phyloP scores from a whole-genome alignment of 2,329 filamentous ascomycete species.

The Allantophomopsis lycopodina region DNA sequence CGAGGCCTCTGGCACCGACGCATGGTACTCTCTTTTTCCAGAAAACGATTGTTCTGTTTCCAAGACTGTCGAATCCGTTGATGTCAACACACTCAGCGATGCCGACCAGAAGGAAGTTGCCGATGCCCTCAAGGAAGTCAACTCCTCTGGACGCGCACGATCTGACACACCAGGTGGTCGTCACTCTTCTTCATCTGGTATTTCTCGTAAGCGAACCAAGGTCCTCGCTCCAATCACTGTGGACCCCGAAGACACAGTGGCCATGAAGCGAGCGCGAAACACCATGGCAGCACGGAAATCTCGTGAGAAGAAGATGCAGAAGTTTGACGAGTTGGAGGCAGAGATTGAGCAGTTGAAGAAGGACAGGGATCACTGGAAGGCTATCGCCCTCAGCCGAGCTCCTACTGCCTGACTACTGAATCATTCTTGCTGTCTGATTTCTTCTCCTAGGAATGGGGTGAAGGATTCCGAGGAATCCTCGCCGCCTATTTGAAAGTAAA shows the following conservation, averaged over 20 bases:
- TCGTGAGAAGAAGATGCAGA: slow-evolving; percentile 69
- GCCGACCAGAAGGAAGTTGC: slow-evolving; percentile 33
- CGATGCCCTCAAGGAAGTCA: slow-evolving; percentile 22
- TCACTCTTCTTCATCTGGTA: slow-evolving; percentile 55
- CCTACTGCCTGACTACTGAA: no score
- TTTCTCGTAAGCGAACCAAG: slow-evolving; percentile 67
- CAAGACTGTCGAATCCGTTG: slow-evolving; percentile 10
- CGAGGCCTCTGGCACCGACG: slow-evolving; percentile 25
- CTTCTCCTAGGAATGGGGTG: not conserved
- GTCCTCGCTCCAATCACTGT: slow-evolving; percentile 67
- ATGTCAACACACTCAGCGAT: slow-evolving; percentile 13
- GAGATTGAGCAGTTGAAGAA: slow-evolving; percentile 56
- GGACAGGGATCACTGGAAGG: slow-evolving; percentile 53
- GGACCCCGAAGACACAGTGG: slow-evolving; percentile 60
- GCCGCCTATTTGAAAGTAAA: not conserved
- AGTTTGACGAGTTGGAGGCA: slow-evolving; percentile 61
- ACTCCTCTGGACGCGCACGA: slow-evolving; percentile 23
- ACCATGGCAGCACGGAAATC: slow-evolving; percentile 90
- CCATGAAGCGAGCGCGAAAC: slow-evolving; percentile 87
- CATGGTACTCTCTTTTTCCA: slow-evolving; percentile 67
- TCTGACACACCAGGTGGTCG: slow-evolving; percentile 28
- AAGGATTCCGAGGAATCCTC: not conserved
- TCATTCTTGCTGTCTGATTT: no score
- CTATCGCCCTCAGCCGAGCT: slow-evolving; percentile 11
- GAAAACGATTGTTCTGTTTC: slow-evolving; percentile 23